Percentiles rank a stretch among this genome's conserved stretches.
phyloP scores from a whole-genome alignment of 371 early-diverging fungal genomes.

The Pancytospora philotis region DNA sequence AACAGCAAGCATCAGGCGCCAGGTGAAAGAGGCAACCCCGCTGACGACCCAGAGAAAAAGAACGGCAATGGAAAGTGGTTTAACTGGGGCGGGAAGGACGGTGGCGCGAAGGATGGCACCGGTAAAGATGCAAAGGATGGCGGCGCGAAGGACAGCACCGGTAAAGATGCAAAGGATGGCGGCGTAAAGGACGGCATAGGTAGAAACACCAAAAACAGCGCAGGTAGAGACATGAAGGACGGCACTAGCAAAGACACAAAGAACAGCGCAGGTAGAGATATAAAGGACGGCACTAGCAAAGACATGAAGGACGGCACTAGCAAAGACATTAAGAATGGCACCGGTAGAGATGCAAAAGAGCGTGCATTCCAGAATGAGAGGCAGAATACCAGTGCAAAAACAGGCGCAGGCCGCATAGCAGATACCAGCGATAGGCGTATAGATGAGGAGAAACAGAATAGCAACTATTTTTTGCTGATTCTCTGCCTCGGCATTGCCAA shows the following conservation, averaged over 20 bases:
- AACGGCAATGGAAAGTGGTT: conserved; percentile 5
- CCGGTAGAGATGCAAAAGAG: neutral
- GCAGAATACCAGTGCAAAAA: too few relatives aligned
- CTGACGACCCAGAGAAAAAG: neutral
- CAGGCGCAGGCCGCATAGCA: too few relatives aligned
- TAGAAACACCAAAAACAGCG: neutral
- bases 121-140: neutral
- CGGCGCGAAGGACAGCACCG: neutral
- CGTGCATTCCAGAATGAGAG: too few relatives aligned
- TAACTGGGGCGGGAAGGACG: neutral
- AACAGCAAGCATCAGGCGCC: neutral
- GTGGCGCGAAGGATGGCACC: neutral
- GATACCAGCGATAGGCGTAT: neutral
- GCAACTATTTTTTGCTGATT: neutral
- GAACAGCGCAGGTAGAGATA: conserved; percentile 6
- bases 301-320: neutral
- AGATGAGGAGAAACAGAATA: neutral
- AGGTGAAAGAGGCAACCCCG: neutral
- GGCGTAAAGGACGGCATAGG: conserved; percentile 7
- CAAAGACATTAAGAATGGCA: conserved; percentile 4
- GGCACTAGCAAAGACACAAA: neutral
- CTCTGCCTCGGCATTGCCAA: conserved; percentile 2
- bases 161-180: conserved; percentile 3
- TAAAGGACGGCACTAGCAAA: too few relatives aligned
- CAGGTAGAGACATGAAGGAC: neutral